These are phyloP conservation scores for Penicillium sp. DNA, from an alignment of 2,329 filamentous ascomycete genomes.

Conservation along the genomic window DNA sequence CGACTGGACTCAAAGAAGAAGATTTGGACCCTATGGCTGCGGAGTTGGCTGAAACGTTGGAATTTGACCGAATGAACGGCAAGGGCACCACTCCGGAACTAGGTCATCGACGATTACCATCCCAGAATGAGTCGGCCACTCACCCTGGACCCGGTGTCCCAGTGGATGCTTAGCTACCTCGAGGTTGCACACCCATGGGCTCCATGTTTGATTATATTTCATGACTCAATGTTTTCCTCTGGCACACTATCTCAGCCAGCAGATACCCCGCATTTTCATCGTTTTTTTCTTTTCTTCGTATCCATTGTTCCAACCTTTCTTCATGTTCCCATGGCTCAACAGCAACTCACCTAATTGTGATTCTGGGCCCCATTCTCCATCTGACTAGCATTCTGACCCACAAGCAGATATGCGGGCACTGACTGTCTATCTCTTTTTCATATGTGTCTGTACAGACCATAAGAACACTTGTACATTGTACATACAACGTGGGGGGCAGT, in stretches of 20 bases:
- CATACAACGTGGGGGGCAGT: background rate
- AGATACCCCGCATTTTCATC: conserved; percentile 33
- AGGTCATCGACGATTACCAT: conserved; percentile 23
- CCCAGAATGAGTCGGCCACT: conserved; percentile 24
- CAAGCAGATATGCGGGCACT: background rate
- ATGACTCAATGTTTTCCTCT: conserved; percentile 21
- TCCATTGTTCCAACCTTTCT: background rate
- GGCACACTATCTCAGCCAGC: conserved; percentile 24
- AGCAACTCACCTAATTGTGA: background rate
- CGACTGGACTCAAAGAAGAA: conserved; percentile 47
- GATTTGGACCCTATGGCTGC: conserved; percentile 48
- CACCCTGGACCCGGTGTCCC: conserved; percentile 30
- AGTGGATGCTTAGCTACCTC: conserved; percentile 31
- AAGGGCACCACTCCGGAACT: conserved; percentile 33
- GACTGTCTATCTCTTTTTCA: background rate
- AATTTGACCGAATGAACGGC: conserved; percentile 43
- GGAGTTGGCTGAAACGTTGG: conserved; percentile 46
- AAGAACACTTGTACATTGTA: background rate
- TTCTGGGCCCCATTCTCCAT: background rate
- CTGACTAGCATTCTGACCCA: background rate
- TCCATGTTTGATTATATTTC: conserved; percentile 6
- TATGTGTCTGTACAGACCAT: background rate
- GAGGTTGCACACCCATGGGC: background rate
- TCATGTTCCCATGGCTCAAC: background rate
- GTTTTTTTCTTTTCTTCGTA: background rate